phyloP scores from a whole-genome alignment of 2,329 filamentous ascomycete genomes.

The Calonectria fujianensis region DNA sequence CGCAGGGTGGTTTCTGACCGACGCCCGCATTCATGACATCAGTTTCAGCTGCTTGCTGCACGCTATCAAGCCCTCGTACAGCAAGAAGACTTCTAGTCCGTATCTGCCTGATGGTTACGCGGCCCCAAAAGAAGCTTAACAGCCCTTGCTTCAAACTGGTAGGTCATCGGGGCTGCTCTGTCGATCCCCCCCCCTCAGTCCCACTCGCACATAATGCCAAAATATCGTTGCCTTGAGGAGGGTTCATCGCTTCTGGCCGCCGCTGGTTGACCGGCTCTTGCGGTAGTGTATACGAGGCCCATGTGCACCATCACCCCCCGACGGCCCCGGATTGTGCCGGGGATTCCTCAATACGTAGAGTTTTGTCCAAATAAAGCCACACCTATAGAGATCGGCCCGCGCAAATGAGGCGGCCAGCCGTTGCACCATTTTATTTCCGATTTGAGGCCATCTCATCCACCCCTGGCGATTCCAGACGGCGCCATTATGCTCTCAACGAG shows the following conservation, averaged over 20 bases:
- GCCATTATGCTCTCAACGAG: slow-evolving; percentile 28
- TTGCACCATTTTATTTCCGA: slow-evolving; percentile 14
- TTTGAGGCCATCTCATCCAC: slow-evolving; percentile 23
- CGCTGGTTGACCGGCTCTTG: slow-evolving; percentile 10
- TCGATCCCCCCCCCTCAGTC: slow-evolving; percentile 28
- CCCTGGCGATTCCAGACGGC: slow-evolving; percentile 13
- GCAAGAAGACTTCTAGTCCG: slow-evolving; percentile 33
- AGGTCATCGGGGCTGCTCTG: slow-evolving; percentile 29
- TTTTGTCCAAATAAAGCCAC: slow-evolving; percentile 27
- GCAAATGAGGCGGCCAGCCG: slow-evolving; percentile 11
- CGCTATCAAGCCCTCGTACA: slow-evolving; percentile 37
- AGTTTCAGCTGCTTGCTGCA: slow-evolving; percentile 48
- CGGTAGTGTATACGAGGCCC: not conserved
- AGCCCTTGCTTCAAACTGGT: slow-evolving; percentile 23
- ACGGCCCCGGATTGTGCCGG: slow-evolving; percentile 11
- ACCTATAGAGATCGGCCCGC: slow-evolving; percentile 13
- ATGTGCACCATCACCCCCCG: not conserved
- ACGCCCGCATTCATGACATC: slow-evolving; percentile 48
- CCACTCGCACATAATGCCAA: slow-evolving; percentile 17
- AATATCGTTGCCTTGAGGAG: slow-evolving; percentile 23
- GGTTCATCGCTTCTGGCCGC: not conserved
- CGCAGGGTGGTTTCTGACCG: slow-evolving; percentile 25
- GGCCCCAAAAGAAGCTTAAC: slow-evolving; percentile 46
- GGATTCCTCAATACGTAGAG: slow-evolving; percentile 7
- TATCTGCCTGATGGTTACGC: slow-evolving; percentile 34